phyloP scores from a whole-genome alignment of 257 asterid genomes.

The Solanum lycopersicoides region DNA sequence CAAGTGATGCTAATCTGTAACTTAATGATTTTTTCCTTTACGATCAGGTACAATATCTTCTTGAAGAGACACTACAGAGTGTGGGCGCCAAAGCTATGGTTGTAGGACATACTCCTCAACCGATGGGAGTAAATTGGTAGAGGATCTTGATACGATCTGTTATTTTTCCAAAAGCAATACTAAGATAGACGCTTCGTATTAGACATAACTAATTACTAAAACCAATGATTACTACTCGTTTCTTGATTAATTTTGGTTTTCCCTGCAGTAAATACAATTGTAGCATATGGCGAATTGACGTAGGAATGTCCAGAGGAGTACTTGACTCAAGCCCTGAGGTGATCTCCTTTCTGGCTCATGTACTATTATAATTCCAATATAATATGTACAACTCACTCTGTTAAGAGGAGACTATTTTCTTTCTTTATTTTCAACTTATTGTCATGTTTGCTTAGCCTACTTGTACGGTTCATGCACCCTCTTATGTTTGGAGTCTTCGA shows the following conservation, averaged over 20 bases:
- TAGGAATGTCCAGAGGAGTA: conserved; percentile 98
- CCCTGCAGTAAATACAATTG: conserved; percentile 62
- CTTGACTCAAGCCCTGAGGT: conserved; percentile 96
- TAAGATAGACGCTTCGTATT: background rate
- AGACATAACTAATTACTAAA: background rate
- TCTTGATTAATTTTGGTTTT: background rate
- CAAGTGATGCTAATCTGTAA: background rate
- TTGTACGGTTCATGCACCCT: background rate
- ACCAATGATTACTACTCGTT: background rate
- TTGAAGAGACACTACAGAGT: conserved; percentile 65
- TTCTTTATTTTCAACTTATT: background rate
- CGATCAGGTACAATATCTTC: conserved; percentile 61
- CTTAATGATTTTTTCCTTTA: background rate
- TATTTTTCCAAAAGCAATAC: background rate
- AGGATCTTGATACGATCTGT: background rate
- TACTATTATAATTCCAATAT: background rate
- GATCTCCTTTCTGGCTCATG: background rate
- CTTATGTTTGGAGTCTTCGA: background rate
- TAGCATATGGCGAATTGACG: conserved; percentile 84
- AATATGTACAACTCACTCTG: background rate
- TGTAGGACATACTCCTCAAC: conserved; percentile 99
- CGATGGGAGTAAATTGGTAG: conserved; percentile 83
- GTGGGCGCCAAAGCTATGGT: conserved; percentile 91
- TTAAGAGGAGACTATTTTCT: background rate
- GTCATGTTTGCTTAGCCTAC: background rate